Evolutionary conservation across 768 basidiomycete genomes (phyloP), one percentile per base, ranked within the genome.

Genomic region (Suillus discolor): DNA sequence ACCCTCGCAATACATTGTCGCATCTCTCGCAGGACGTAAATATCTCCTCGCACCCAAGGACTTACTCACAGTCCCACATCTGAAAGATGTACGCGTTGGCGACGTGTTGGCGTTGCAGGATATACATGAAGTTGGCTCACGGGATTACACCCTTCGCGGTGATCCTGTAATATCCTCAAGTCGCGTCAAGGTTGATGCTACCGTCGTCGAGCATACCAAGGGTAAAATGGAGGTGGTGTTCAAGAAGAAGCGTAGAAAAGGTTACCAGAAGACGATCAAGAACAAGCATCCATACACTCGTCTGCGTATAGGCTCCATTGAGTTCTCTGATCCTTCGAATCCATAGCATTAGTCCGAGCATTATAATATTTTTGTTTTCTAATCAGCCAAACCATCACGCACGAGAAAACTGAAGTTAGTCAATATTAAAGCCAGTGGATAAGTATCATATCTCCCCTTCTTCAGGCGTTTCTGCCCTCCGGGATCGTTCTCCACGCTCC

Each of bases 201-300:
- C 94, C 25, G 95, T 99, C n/a, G 79, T 99, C 55, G 97, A 99
- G 79, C 97, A 99, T 75, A 99, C 97, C 51, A 98, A 96, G 77
- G 93, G 94, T 9, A 85, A 86, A 62, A 91, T 99, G 92, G 92
- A 97, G 79, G 85, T 83, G 71, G 92, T 93, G 63, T 87, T 96
- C 80, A 97, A 98, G 84, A 97, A 96, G 83, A 99, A 99, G 84
- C 82, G 96, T 79, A 89, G 97, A 89, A 98, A 99, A 83, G 96
- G 97, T 12, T 99, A 99, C 80, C 88, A 92, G 79, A 93, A 94
- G 80, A 95, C 93, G 9, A 93, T 98, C 69, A 85, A 88, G 75
- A 91, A 94, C 78, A 99, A 98, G 78, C 94, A 96, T 75, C 92
- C 91, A 2, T 99, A 93, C 81, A 99, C 97, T n/a, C 87, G 96